Percentiles rank a stretch among this genome's conserved stretches.
phyloP scores from a whole-genome alignment of 495 filamentous ascomycete species.

The Annulohypoxylon bovei region DNA sequence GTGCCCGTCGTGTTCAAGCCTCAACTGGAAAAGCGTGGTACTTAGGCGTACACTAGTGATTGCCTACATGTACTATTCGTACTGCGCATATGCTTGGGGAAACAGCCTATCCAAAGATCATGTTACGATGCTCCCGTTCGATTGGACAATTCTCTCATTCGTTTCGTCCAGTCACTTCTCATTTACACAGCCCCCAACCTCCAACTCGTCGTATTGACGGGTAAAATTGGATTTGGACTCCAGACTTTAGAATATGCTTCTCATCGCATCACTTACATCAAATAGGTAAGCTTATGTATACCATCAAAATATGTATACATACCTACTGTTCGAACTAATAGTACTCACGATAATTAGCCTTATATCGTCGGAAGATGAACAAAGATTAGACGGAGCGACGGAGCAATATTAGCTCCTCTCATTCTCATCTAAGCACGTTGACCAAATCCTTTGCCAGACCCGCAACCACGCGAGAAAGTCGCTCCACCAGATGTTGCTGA shows the following conservation, averaged over 20 bases:
- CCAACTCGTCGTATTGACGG: not conserved
- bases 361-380: constrained; percentile 6
- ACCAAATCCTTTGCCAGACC: constrained; percentile 33
- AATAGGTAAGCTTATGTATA: not conserved
- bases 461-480: constrained; percentile 38
- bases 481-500: constrained; percentile 21
- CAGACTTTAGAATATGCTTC: not conserved
- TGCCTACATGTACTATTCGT: not conserved
- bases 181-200: not conserved
- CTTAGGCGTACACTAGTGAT: not conserved
- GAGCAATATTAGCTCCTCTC: not conserved
- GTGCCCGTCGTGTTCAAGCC: constrained; percentile 31
- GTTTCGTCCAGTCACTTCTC: constrained; percentile 19
- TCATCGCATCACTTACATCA: not conserved
- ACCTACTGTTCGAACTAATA: not conserved
- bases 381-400: constrained; percentile 6
- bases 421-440: not conserved
- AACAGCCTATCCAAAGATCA: constrained; percentile 28
- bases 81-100: not conserved
- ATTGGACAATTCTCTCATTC: constrained; percentile 37
- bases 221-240: not conserved
- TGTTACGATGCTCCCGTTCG: constrained; percentile 11
- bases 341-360: not conserved
- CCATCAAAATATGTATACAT: not conserved
- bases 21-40: constrained; percentile 19